Evolutionary conservation across 768 basidiomycete species (phyloP).

Genomic region (Psilocybe cubensis): DNA sequence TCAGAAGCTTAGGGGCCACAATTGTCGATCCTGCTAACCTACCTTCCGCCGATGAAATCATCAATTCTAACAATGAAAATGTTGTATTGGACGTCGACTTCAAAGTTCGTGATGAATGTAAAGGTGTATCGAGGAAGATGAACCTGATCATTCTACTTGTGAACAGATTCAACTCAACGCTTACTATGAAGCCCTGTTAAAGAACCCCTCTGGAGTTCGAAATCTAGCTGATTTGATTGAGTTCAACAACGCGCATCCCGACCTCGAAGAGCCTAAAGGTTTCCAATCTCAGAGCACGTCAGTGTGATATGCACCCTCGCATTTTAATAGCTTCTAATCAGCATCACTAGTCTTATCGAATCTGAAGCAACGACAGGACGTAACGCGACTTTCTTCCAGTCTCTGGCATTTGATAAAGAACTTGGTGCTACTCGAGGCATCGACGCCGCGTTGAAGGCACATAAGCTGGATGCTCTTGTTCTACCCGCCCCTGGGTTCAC

Average conservation of each 20-base stretch:
- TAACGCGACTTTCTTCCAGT: constrained; percentile 44
- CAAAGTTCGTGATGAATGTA: too few species aligned
- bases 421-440: constrained; percentile 57
- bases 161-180: constrained; percentile 53
- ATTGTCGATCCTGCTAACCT: constrained; percentile 68
- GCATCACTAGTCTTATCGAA: constrained; percentile 35
- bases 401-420: constrained; percentile 47
- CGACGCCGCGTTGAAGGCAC: constrained; percentile 49
- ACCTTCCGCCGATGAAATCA: constrained; percentile 54
- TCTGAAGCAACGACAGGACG: constrained; percentile 44
- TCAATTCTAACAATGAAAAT: constrained; percentile 53
- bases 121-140: not conserved
- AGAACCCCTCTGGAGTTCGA: constrained; percentile 60
- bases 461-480: constrained; percentile 55
- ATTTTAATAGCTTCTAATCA: not conserved
- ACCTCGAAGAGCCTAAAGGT: constrained; percentile 47
- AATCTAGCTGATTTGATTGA: constrained; percentile 59
- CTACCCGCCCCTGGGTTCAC: constrained; percentile 47
- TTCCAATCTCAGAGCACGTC: constrained; percentile 43
- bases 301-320: constrained; percentile 6
- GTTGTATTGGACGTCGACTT: constrained; percentile 60
- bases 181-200: constrained; percentile 48
- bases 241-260: constrained; percentile 57
- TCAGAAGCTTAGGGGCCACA: constrained; percentile 47
- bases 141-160: not conserved